Percentiles rank a stretch among this genome's conserved stretches.
Conservation (phyloP, 176 grass and related monocot species). For the Bolboschoenus planiculmis region DNA sequence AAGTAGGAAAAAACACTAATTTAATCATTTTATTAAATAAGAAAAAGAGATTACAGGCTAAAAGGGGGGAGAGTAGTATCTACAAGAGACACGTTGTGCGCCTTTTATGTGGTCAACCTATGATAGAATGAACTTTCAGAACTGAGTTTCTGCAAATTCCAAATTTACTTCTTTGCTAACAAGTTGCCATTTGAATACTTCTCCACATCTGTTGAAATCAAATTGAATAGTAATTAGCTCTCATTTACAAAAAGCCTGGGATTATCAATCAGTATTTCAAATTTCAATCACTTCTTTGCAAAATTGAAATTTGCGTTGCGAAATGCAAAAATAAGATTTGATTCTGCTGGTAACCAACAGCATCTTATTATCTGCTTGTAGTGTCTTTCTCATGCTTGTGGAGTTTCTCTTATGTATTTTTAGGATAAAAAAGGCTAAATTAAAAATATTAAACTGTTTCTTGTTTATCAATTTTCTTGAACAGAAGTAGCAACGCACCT, state of each 20-base stretch:
- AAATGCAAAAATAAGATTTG: background rate
- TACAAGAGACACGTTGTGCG: too few relatives aligned
- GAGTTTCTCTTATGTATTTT: background rate
- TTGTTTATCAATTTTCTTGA: slow-evolving; percentile 13
- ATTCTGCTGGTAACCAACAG: background rate
- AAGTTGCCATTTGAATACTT: background rate
- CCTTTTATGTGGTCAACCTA: too few relatives aligned
- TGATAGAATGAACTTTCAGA: background rate
- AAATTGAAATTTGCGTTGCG: background rate
- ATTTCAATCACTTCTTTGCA: background rate
- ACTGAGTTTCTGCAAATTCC: background rate
- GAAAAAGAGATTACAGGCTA: too few relatives aligned
- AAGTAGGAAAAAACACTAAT: too few relatives aligned
- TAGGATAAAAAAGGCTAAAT: background rate
- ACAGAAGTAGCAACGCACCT: slow-evolving; percentile 38
- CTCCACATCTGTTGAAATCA: background rate
- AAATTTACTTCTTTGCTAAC: background rate
- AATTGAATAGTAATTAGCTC: background rate
- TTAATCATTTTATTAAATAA: too few relatives aligned
- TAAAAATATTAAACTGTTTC: background rate
- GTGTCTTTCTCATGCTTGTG: background rate
- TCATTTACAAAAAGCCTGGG: background rate
- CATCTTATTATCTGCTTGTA: background rate
- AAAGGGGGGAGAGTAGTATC: too few relatives aligned
- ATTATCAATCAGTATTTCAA: background rate